Percentiles rank a stretch among this genome's conserved stretches.
Evolutionary conservation across 179 eudicot genomes (phyloP).

Genomic region (Silene noctiflora): DNA sequence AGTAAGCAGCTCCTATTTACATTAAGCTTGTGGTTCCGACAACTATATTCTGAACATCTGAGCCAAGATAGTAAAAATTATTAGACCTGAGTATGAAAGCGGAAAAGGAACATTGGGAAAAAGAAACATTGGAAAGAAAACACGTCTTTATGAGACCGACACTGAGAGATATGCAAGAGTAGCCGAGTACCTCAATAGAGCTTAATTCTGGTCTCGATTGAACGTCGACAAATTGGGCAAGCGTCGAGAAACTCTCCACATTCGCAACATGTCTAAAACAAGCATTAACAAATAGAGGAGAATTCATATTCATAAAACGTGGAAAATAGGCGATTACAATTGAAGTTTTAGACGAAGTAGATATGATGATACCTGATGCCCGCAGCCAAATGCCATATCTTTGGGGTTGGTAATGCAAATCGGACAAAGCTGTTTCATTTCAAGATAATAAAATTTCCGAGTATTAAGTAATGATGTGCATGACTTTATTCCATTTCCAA

Average conservation of each 20-base stretch:
- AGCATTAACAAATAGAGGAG: background rate
- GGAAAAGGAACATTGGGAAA: too few species aligned
- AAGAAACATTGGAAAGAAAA: background rate
- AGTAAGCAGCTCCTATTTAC: constrained; percentile 9
- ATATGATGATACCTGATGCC: constrained; percentile 43
- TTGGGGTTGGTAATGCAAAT: constrained; percentile 43
- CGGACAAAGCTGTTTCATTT: constrained; percentile 38
- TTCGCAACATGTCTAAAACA: constrained; percentile 43
- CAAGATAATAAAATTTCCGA: background rate
- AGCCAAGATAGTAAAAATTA: background rate
- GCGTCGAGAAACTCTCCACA: constrained; percentile 48
- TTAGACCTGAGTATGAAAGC: background rate
- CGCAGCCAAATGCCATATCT: constrained; percentile 56
- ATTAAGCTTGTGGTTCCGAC: constrained; percentile 15
- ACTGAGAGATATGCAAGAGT: background rate
- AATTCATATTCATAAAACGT: background rate
- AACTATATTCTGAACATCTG: background rate
- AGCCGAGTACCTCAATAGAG: constrained; percentile 30
- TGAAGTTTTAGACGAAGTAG: background rate
- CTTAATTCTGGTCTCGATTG: constrained; percentile 41
- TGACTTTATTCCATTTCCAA: too few species aligned
- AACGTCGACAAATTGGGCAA: constrained; percentile 50
- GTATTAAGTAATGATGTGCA: background rate
- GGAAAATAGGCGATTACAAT: background rate
- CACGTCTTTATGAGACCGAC: background rate